phyloP scores from a whole-genome alignment of 345 rosid species.

The Geranium rotundifolium region DNA sequence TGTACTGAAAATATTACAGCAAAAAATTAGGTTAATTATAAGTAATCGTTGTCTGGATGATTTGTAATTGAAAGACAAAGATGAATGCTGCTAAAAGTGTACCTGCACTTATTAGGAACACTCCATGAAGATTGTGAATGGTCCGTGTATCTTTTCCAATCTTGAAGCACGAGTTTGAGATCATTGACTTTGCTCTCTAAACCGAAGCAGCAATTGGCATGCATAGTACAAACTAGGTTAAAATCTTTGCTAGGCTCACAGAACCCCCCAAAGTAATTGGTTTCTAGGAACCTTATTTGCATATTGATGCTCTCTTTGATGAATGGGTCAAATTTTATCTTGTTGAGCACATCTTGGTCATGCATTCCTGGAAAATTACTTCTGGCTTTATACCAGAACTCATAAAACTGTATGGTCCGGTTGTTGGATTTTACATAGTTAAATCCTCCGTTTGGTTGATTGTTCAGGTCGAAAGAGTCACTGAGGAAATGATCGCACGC shows the following conservation, averaged over 20 bases:
- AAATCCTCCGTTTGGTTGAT: conserved; percentile 66
- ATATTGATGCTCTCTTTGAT: conserved; percentile 23
- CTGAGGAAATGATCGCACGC: conserved; percentile 57
- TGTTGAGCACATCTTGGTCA: conserved; percentile 74
- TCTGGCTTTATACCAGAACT: conserved; percentile 56
- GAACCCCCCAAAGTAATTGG: conserved; percentile 61
- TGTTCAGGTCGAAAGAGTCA: conserved; percentile 24
- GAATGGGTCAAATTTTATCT: conserved; percentile 34
- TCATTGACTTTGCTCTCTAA: conserved; percentile 46
- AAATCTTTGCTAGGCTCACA: conserved; percentile 50
- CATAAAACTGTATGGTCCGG: conserved; percentile 47
- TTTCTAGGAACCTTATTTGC: conserved; percentile 47
- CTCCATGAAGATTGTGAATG: neutral
- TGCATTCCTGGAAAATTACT: conserved; percentile 31
- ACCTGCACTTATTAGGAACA: neutral
- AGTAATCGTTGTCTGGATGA: too few species aligned
- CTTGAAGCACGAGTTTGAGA: conserved; percentile 42
- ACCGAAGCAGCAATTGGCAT: conserved; percentile 76
- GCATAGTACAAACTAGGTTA: conserved; percentile 61
- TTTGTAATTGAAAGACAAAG: too few species aligned
- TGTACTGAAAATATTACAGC: too few species aligned
- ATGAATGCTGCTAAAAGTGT: neutral
- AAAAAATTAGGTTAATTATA: too few species aligned
- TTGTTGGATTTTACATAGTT: conserved; percentile 44
- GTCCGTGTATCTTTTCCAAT: conserved; percentile 30